Evolutionary conservation across 345 rosid species (phyloP), one percentile per base, ranked within the genome.

Genomic region (Corchorus olitorius): DNA sequence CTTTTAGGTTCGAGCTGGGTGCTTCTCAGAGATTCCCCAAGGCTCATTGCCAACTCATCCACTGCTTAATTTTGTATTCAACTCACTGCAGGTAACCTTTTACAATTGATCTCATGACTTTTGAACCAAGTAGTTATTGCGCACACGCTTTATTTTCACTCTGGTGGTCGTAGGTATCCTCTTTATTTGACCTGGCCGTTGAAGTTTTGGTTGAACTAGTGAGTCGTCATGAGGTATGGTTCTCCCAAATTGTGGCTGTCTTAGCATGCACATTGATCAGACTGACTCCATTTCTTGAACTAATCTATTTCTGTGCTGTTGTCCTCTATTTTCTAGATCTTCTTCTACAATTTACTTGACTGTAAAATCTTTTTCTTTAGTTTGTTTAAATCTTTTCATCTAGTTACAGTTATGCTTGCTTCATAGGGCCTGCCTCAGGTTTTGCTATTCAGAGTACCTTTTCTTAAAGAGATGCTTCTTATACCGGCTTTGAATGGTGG

Each of bases 151-250:
- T 74, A 35, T 61, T 68, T 74, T 73, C 70, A 39, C 49, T 75
- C 22, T 72, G 66, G 35, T 77, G 73, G 82, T 75, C 74, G 22
- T 61, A 94, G 99, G 89, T 94, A 78, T 69, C 88, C 69, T 89
- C 92, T 33, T 89, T 87, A 74, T 88, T 94, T 91, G 99, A 94
- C 70, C 83, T 90, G 74, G 93, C 98, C 43, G 82, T 90, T 85
- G 99, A 94, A 87, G 97, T 94, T 84, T 92, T 94, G 62, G 87
- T 88, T 83, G 99, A 93, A 85, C 97, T 94, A 77, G 94, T 90
- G 67, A 89, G 91, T 84, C 86, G 82, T 67, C 91, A 93, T 87
- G 96, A 90, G 97, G 98, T 94, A 83, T 71, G 83, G 41, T 70
- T 52, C 5, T 81, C 62, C 67, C 48, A 6, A 52, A 63, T 49